Percentiles rank a stretch among this genome's conserved stretches.
phyloP scores from a whole-genome alignment of 2,329 filamentous ascomycete genomes.

The Fusarium concolor region DNA sequence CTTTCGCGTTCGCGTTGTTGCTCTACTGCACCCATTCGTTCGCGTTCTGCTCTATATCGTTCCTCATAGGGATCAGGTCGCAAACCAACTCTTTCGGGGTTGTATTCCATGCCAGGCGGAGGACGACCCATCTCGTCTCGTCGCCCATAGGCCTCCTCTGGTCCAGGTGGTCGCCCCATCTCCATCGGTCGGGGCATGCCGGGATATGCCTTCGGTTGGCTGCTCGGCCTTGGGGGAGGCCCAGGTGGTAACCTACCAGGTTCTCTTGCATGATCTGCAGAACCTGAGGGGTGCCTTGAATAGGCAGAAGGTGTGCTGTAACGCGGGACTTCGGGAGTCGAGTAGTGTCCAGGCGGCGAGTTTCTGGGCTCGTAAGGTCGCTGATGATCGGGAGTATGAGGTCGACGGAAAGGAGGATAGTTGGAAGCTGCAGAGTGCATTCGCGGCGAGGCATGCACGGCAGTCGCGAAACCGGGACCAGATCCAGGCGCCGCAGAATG shows the following conservation, averaged over 20 bases:
- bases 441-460: slow-evolving; percentile 66
- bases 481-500: slow-evolving; percentile 56
- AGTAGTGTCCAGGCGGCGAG: slow-evolving; percentile 63
- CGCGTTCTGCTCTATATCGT: slow-evolving; percentile 62
- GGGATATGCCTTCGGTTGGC: slow-evolving; percentile 63
- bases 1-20: slow-evolving; percentile 57
- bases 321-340: slow-evolving; percentile 66
- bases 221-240: slow-evolving; percentile 62
- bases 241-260: slow-evolving; percentile 53
- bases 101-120: slow-evolving; percentile 60
- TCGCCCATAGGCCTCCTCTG: slow-evolving; percentile 60
- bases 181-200: slow-evolving; percentile 61
- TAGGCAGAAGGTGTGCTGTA: slow-evolving; percentile 71
- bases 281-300: slow-evolving; percentile 61
- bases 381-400: slow-evolving; percentile 78
- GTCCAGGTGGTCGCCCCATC: slow-evolving; percentile 54
- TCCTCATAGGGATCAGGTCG: slow-evolving; percentile 64
- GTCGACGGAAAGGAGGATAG: slow-evolving; percentile 72
- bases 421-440: slow-evolving; percentile 68
- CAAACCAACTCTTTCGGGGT: slow-evolving; percentile 61
- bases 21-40: slow-evolving; percentile 59
- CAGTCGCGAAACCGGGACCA: slow-evolving; percentile 59
- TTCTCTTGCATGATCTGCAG: slow-evolving; percentile 59
- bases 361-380: slow-evolving; percentile 64
- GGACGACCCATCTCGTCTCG: slow-evolving; percentile 60